Percentiles rank a stretch among this genome's conserved stretches.
phyloP scores from a whole-genome alignment of 2,329 filamentous ascomycete species.

The Podosphaera fusca region DNA sequence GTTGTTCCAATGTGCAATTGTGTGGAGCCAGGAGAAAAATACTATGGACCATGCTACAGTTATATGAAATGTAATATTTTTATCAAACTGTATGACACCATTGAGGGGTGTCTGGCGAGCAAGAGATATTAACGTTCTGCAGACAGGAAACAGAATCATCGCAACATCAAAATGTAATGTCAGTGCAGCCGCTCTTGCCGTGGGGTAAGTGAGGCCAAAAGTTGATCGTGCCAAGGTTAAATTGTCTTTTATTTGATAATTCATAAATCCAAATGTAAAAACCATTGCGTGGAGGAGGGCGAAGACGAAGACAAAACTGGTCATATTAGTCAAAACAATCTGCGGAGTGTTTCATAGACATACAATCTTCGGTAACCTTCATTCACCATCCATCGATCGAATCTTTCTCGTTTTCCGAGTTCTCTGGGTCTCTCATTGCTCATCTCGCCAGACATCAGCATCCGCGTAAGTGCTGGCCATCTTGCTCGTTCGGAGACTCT shows the following conservation, averaged over 20 bases:
- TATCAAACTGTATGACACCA: slow-evolving; percentile 71
- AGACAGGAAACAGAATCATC: slow-evolving; percentile 59
- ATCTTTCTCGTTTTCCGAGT: slow-evolving; percentile 44
- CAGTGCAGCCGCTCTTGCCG: slow-evolving; percentile 52
- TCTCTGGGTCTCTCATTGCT: slow-evolving; percentile 48
- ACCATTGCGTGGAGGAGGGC: slow-evolving; percentile 50
- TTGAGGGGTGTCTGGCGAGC: slow-evolving; percentile 61
- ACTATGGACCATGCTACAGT: slow-evolving; percentile 69
- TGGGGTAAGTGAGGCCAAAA: slow-evolving; percentile 55
- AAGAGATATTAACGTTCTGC: slow-evolving; percentile 63
- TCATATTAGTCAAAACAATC: slow-evolving; percentile 6
- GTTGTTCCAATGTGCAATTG: slow-evolving; percentile 72
- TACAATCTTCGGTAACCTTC: slow-evolving; percentile 65
- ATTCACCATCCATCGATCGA: slow-evolving; percentile 77
- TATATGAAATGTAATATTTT: slow-evolving; percentile 78
- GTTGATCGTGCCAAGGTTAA: slow-evolving; percentile 38
- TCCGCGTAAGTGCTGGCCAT: slow-evolving; percentile 63
- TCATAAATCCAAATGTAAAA: slow-evolving; percentile 58
- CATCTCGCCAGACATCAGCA: slow-evolving; percentile 67
- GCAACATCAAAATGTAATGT: slow-evolving; percentile 65
- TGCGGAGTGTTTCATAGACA: slow-evolving; percentile 16
- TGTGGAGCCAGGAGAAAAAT: slow-evolving; percentile 73
- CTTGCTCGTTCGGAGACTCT: slow-evolving; percentile 46
- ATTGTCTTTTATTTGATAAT: slow-evolving; percentile 60
- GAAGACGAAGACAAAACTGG: slow-evolving; percentile 55